These are phyloP conservation scores for Xylaria flabelliformis DNA, from an alignment of 495 filamentous ascomycete genomes.

Conservation along the genomic window DNA sequence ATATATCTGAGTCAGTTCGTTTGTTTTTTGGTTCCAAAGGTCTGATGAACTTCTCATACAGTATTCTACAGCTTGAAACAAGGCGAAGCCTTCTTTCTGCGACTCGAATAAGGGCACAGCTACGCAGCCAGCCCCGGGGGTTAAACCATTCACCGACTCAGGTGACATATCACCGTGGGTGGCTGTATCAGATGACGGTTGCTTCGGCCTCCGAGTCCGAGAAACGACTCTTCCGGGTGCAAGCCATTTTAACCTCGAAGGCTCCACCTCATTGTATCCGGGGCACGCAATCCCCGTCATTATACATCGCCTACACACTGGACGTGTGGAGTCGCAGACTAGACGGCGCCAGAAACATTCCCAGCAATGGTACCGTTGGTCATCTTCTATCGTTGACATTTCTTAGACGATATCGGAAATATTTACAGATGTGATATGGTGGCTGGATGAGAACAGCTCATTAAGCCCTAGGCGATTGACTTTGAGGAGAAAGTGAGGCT, in stretches of 20 bases:
- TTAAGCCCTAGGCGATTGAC: not conserved
- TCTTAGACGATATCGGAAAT: not conserved
- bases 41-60: not conserved
- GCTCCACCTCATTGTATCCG: conserved; percentile 38
- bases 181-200: not conserved
- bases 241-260: conserved; percentile 37
- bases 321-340: conserved; percentile 38
- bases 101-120: not conserved
- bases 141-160: not conserved
- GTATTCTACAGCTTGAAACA: conserved; percentile 9
- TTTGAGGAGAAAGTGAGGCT: not conserved
- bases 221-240: conserved; percentile 39
- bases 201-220: conserved; percentile 25
- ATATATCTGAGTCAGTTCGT: conserved; percentile 13
- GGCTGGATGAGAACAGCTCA: not conserved
- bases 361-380: conserved; percentile 40
- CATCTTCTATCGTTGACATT: conserved; percentile 11
- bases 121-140: not conserved
- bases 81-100: not conserved
- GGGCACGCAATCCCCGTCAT: conserved; percentile 36
- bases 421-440: not conserved
- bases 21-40: not conserved
- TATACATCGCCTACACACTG: conserved; percentile 38
- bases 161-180: not conserved
- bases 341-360: conserved; percentile 42